Conservation (phyloP, 805 yeast species). For the Candida parachauliodes region DNA sequence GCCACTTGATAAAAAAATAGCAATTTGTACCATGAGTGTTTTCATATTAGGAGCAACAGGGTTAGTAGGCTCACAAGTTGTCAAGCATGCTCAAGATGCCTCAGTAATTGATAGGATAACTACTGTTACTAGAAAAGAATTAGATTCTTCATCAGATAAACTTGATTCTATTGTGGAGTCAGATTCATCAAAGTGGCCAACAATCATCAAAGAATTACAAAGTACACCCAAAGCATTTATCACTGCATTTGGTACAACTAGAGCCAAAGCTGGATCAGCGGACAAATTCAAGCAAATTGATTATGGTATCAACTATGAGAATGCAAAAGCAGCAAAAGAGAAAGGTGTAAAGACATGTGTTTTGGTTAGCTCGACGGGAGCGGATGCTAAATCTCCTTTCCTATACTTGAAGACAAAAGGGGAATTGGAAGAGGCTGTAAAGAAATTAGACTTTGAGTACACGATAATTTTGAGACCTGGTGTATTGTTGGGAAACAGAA, state of each 20-base stretch:
- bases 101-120: slow-evolving; percentile 35
- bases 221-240: slow-evolving; percentile 32
- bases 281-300: slow-evolving; percentile 70
- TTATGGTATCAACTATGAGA: slow-evolving; percentile 61
- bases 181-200: slow-evolving; percentile 51
- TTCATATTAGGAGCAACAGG: slow-evolving; percentile 72
- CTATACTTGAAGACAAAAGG: slow-evolving; percentile 72
- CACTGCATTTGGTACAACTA: slow-evolving; percentile 75
- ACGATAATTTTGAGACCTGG: slow-evolving; percentile 82
- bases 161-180: slow-evolving; percentile 39
- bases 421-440: slow-evolving; percentile 64
- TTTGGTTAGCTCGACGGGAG: slow-evolving; percentile 65
- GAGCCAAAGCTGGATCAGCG: slow-evolving; percentile 67
- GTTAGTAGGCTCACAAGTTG: slow-evolving; percentile 59
- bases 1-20: too few species aligned
- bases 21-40: slow-evolving; percentile 11
- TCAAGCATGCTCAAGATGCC: slow-evolving; percentile 42
- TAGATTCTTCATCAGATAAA: slow-evolving; percentile 26
- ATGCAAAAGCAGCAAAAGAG: slow-evolving; percentile 71
- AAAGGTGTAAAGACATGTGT: slow-evolving; percentile 67
- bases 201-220: slow-evolving; percentile 19
- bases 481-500: slow-evolving; percentile 61
- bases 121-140: slow-evolving; percentile 52
- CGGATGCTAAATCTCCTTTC: slow-evolving; percentile 52
- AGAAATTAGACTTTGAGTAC: slow-evolving; percentile 60